phyloP scores from a whole-genome alignment of 345 rosid species.

The Heritiera littoralis region DNA sequence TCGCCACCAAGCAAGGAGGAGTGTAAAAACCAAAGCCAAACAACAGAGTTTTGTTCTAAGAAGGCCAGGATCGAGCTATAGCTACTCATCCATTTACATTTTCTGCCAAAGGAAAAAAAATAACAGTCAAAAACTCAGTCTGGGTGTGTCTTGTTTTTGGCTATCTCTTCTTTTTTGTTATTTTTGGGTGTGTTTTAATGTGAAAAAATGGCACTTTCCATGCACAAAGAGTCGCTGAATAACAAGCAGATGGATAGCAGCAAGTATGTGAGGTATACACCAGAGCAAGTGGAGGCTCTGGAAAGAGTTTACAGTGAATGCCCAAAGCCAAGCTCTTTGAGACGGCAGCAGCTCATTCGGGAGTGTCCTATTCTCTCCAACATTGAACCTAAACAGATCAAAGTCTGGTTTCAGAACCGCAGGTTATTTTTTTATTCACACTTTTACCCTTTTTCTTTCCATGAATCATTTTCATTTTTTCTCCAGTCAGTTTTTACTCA shows the following conservation, averaged over 20 bases:
- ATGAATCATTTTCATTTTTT: background rate
- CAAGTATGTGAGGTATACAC: slow-evolving; percentile 74
- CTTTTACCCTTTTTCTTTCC: background rate
- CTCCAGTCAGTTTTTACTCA: background rate
- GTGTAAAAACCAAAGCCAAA: background rate
- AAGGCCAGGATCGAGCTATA: background rate
- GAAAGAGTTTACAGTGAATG: slow-evolving; percentile 76
- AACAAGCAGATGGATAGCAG: slow-evolving; percentile 53
- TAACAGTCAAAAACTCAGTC: background rate
- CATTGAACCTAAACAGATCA: slow-evolving; percentile 29
- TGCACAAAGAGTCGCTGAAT: slow-evolving; percentile 40
- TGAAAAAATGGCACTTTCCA: slow-evolving; percentile 37
- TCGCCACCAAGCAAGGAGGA: slow-evolving; percentile 8
- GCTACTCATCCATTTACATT: background rate
- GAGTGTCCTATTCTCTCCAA: slow-evolving; percentile 44
- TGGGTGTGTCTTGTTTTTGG: slow-evolving; percentile 18
- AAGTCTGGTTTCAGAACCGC: slow-evolving; percentile 28
- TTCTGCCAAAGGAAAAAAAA: background rate
- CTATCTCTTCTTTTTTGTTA: background rate
- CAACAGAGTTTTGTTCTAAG: background rate
- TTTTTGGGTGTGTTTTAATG: background rate
- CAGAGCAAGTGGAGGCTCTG: slow-evolving; percentile 80
- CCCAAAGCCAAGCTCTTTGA: slow-evolving; percentile 76
- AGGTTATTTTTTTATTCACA: background rate
- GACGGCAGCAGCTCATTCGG: slow-evolving; percentile 71